Conservation (phyloP, 1,284 basidiomycete species). For the Cystobasidium sp. region DNA sequence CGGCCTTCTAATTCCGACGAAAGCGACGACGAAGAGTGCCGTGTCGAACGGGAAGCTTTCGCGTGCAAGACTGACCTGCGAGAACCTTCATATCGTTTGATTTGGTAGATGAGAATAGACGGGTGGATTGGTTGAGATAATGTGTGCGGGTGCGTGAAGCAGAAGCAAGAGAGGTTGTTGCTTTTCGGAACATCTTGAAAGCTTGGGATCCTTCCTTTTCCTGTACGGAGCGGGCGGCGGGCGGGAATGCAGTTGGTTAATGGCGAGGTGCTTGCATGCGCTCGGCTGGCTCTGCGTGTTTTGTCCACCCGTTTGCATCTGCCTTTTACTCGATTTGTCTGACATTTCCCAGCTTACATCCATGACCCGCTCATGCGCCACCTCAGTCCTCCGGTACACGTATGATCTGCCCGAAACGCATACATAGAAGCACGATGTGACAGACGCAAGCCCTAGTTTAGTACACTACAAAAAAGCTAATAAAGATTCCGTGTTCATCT, state of each 20-base stretch:
- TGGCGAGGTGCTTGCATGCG: too few species aligned
- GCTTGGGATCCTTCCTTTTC: not conserved
- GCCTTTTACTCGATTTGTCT: too few species aligned
- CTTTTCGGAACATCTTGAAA: slow-evolving; percentile 14
- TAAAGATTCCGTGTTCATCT: not conserved
- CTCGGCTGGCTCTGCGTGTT: slow-evolving; percentile 10
- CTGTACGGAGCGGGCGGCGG: not conserved
- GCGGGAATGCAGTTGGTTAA: not conserved
- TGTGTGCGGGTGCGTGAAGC: not conserved
- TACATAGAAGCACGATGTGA: too few species aligned
- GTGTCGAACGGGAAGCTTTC: not conserved
- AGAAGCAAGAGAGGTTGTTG: slow-evolving; percentile 10
- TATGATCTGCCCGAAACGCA: too few species aligned
- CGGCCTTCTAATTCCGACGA: not conserved
- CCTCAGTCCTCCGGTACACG: too few species aligned
- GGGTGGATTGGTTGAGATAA: not conserved
- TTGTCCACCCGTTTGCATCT: too few species aligned
- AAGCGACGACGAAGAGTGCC: not conserved
- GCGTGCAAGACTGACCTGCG: slow-evolving; percentile 15
- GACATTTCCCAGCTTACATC: too few species aligned
- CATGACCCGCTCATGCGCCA: too few species aligned
- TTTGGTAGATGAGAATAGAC: slow-evolving; percentile 3
- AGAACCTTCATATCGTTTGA: slow-evolving; percentile 41
- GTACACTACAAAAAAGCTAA: too few species aligned
- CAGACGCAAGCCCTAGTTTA: too few species aligned